These are phyloP conservation scores for Haematococcus lacustris DNA, from an alignment of 139 green algal genomes.

Conservation along the genomic window DNA sequence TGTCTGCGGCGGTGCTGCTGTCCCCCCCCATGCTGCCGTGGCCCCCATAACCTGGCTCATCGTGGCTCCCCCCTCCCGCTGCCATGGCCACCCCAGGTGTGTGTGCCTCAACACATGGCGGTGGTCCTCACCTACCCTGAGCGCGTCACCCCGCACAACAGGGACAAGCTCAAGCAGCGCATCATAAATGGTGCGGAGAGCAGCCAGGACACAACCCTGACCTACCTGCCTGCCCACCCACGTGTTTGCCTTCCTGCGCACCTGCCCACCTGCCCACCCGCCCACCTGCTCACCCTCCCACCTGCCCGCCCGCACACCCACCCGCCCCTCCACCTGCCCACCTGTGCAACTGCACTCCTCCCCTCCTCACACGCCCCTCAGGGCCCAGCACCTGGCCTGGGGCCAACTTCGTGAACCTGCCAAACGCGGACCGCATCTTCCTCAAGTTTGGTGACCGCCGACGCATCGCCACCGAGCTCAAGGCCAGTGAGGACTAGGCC, in stretches of 20 bases:
- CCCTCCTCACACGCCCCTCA: too few species aligned
- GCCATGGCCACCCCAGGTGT: constrained; percentile 60
- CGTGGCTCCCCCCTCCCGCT: too few species aligned
- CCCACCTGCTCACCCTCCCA: too few species aligned
- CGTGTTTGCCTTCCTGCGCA: too few species aligned
- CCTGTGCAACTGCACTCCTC: too few species aligned
- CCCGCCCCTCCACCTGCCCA: too few species aligned
- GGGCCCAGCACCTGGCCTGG: constrained; percentile 83
- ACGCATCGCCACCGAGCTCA: constrained; percentile 77
- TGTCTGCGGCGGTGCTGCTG: too few species aligned
- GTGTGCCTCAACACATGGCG: constrained; percentile 85
- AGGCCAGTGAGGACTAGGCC: constrained; percentile 44
- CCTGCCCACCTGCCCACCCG: too few species aligned
- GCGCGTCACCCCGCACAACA: constrained; percentile 84
- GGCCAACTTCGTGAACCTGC: constrained; percentile 84
- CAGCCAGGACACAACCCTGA: background rate
- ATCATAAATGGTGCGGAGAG: constrained; percentile 56
- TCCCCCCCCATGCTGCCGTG: too few species aligned
- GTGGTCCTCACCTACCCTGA: constrained; percentile 92
- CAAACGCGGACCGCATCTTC: constrained; percentile 55
- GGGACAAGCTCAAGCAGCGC: constrained; percentile 69
- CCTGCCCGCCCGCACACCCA: too few species aligned
- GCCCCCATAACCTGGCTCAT: too few species aligned
- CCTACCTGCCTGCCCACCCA: too few species aligned
- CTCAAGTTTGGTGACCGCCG: constrained; percentile 84